Base-by-base conservation (phyloP, 352 stramenopile genomes). In the Chrysophaeum taylorii region DNA sequence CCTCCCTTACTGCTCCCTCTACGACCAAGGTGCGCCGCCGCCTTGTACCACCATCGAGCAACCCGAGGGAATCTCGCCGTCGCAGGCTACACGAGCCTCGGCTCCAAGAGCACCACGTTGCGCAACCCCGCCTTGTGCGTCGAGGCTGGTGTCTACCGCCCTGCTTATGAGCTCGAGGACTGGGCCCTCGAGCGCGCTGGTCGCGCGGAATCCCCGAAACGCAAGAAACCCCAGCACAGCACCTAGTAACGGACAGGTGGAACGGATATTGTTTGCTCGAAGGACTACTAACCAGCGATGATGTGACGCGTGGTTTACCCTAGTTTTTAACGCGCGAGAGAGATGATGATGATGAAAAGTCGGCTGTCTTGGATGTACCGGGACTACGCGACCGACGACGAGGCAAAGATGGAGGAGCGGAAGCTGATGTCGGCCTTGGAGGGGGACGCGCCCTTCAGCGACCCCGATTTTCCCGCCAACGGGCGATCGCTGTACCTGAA, bases 51-150 rank as follows among this genome's bases (percentile, higher is more conserved):
- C n/a, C 12, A n/a, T 14, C 45, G 45, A 54, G 7, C 25, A n/a
- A 27, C 25, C 25, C 12, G 25, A 27, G n/a, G 45, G 45, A 27
- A 27, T 0, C n/a, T 35, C 25, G 25, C 12, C n/a, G n/a, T n/a
- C n/a, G n/a, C n/a, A n/a, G 83, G 82, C 36, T 89, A 85, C 70
- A 97, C 92, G 25, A 96, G 88, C 69, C 81, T 97, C 39, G 94
- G 94, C 25, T 96, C 92, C 61, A 89, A 94, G 48, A 91, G 91
- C 71, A 89, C 98, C 81, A 98, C 92, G 0, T 78, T 94, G 52
- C 91, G 90, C 48, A 97, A 96, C 84, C 91, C 92, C 33, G 89
- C 84, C 66, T 79, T 98, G 36, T 86, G 80, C 18, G 63, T 76
- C 21, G 45, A 57, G 2, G 79, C 75, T 54, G 76, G 67, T 18